Percentiles rank a stretch among this genome's conserved stretches.
Conservation (phyloP, 2,329 filamentous ascomycete genomes). For the Penicillium sp. region DNA sequence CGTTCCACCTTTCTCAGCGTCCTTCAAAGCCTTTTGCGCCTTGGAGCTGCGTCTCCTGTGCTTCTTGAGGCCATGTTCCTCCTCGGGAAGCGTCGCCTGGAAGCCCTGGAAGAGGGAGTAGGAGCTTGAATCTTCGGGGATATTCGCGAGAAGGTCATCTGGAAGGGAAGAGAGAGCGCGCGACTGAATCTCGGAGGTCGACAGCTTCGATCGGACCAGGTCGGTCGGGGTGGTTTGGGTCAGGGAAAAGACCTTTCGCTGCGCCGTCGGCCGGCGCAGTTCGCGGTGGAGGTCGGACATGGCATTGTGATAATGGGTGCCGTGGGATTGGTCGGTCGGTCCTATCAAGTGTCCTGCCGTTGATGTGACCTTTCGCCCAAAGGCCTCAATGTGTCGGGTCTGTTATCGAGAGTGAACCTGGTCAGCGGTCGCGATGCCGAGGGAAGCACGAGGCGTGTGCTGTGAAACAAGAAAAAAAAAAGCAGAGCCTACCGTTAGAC, state of each 20-base stretch:
- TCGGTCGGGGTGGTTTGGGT: slow-evolving; percentile 92
- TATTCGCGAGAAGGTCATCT: slow-evolving; percentile 86
- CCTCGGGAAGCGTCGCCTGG: slow-evolving; percentile 83
- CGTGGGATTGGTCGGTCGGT: slow-evolving; percentile 61
- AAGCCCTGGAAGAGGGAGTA: slow-evolving; percentile 98
- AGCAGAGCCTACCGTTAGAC: slow-evolving; percentile 50
- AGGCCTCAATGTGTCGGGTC: slow-evolving; percentile 88
- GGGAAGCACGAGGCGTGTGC: slow-evolving; percentile 13
- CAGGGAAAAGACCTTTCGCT: slow-evolving; percentile 90
- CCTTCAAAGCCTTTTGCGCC: slow-evolving; percentile 73
- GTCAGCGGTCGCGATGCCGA: slow-evolving; percentile 16
- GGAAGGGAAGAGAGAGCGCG: slow-evolving; percentile 86
- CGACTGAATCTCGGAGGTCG: slow-evolving; percentile 89
- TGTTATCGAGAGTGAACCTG: slow-evolving; percentile 46
- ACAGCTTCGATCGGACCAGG: slow-evolving; percentile 88
- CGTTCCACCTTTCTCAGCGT: slow-evolving; percentile 62
- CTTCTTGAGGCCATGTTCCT: slow-evolving; percentile 67
- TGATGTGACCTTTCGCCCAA: slow-evolving; percentile 91
- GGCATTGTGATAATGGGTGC: slow-evolving; percentile 79
- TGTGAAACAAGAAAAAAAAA: slow-evolving; percentile 17
- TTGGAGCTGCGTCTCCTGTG: slow-evolving; percentile 72
- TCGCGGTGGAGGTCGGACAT: slow-evolving; percentile 90
- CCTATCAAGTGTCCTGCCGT: slow-evolving; percentile 90
- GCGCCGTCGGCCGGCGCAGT: slow-evolving; percentile 79
- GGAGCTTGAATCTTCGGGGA: slow-evolving; percentile 81